Percentiles rank a stretch among this genome's conserved stretches.
These are phyloP conservation scores for Gilbertella persicaria DNA, from an alignment of 371 early-diverging fungal species.

Conservation along the genomic window DNA sequence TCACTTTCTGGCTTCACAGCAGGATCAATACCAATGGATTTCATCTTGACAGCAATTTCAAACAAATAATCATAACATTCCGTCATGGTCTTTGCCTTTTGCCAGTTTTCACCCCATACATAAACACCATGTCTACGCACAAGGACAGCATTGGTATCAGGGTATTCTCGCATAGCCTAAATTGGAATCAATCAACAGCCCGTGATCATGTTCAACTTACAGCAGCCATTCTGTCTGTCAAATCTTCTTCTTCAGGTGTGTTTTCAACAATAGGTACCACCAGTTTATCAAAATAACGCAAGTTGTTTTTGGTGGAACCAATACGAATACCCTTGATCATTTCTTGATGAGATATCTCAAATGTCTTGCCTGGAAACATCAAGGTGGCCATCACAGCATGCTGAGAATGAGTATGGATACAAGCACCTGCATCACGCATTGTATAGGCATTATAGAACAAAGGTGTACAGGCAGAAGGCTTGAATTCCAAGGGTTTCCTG, in stretches of 20 bases:
- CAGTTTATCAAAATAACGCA: slow-evolving; percentile 81
- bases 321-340: slow-evolving; percentile 98
- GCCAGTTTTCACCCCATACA: slow-evolving; percentile 96
- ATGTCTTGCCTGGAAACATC: slow-evolving; percentile 68
- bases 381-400: slow-evolving; percentile 94
- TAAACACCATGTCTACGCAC: slow-evolving; percentile 91
- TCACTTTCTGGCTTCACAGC: slow-evolving; percentile 30
- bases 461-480: slow-evolving; percentile 92
- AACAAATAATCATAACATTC: slow-evolving; percentile 98
- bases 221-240: slow-evolving; percentile 88
- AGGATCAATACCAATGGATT: slow-evolving; percentile 79
- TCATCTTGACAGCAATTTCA: slow-evolving; percentile 95
- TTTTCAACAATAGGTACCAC: slow-evolving; percentile 96
- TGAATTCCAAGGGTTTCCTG: slow-evolving; percentile 69
- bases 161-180: slow-evolving; percentile 85
- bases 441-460: slow-evolving; percentile 92
- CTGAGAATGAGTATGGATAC: slow-evolving; percentile 97
- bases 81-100: slow-evolving; percentile 97
- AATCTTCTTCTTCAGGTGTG: slow-evolving; percentile 92
- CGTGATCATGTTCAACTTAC: too few species aligned
- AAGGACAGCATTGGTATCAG: slow-evolving; percentile 94
- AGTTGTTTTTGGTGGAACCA: slow-evolving; percentile 65
- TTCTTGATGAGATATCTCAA: slow-evolving; percentile 94
- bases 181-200: slow-evolving; percentile 1
- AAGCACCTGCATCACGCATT: slow-evolving; percentile 89